Conservation (phyloP, 169 alveolate species). For the Plasmodium reichenowi region DNA sequence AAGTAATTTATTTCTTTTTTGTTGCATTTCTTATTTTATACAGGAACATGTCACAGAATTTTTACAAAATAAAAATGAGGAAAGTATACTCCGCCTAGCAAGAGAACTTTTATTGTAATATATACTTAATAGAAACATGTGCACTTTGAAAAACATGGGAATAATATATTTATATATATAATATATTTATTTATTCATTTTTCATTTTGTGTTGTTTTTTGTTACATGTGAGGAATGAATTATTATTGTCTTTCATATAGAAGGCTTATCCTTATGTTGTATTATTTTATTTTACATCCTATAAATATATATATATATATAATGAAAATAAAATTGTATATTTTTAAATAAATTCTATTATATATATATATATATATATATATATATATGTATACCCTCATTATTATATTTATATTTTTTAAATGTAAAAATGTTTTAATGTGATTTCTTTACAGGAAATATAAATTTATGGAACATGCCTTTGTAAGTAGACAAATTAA, state of each 20-base stretch:
- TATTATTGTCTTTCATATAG: not conserved
- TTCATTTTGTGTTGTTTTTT: slow-evolving; percentile 4
- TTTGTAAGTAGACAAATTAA: slow-evolving; percentile 80
- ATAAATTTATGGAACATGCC: slow-evolving; percentile 86
- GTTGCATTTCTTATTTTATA: slow-evolving; percentile 11
- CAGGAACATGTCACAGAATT: slow-evolving; percentile 74
- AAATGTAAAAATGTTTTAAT: not conserved
- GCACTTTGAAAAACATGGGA: not conserved
- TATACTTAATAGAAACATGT: not conserved
- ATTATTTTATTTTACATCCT: not conserved
- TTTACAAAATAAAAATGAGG: slow-evolving; percentile 76
- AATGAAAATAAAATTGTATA: not conserved
- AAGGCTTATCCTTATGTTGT: not conserved
- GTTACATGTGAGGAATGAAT: not conserved
- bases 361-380: not conserved
- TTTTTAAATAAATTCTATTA: not conserved
- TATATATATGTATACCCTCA: slow-evolving; percentile 4
- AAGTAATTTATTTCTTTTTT: not conserved
- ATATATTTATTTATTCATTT: not conserved
- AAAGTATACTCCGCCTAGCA: slow-evolving; percentile 63
- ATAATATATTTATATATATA: not conserved
- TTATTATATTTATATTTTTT: slow-evolving; percentile 1
- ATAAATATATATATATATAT: not conserved
- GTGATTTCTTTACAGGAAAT: slow-evolving; percentile 77
- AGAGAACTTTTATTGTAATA: slow-evolving; percentile 71